phyloP scores from a whole-genome alignment of 345 rosid species.

The Mangifera indica region DNA sequence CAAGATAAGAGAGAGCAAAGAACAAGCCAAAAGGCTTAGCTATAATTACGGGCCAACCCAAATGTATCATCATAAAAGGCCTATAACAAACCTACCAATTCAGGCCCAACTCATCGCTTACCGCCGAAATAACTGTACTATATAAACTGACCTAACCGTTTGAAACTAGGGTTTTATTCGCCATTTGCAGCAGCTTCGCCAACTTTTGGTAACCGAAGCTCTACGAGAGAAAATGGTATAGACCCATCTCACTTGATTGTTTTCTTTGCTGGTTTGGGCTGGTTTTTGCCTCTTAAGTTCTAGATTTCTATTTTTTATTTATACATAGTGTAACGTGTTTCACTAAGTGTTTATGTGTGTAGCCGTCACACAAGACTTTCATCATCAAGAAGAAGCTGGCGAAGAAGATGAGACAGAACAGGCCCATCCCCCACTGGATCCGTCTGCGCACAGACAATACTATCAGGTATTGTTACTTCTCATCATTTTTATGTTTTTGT shows the following conservation, averaged over 20 bases:
- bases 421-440: constrained; percentile 79
- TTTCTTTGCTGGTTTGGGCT: background rate
- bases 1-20: too few relatives aligned
- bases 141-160: background rate
- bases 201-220: background rate
- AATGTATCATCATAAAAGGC: background rate
- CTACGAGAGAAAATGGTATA: constrained; percentile 13
- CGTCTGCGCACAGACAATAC: constrained; percentile 70
- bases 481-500: background rate
- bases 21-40: background rate
- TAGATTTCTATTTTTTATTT: too few relatives aligned
- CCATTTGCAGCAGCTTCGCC: background rate
- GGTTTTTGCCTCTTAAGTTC: too few relatives aligned
- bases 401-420: constrained; percentile 76
- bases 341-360: background rate
- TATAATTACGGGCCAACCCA: background rate
- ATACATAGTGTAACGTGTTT: background rate
- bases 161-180: constrained; percentile 9
- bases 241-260: background rate
- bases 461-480: constrained; percentile 37
- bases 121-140: background rate
- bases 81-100: too few relatives aligned
- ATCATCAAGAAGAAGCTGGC: constrained; percentile 62
- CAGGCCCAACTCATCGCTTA: background rate
- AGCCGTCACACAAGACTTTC: constrained; percentile 50